Evolutionary conservation across 192 early-diverging fungal genomes (phyloP), one percentile per base, ranked within the genome.

Genomic region (Backusella australiensis): DNA sequence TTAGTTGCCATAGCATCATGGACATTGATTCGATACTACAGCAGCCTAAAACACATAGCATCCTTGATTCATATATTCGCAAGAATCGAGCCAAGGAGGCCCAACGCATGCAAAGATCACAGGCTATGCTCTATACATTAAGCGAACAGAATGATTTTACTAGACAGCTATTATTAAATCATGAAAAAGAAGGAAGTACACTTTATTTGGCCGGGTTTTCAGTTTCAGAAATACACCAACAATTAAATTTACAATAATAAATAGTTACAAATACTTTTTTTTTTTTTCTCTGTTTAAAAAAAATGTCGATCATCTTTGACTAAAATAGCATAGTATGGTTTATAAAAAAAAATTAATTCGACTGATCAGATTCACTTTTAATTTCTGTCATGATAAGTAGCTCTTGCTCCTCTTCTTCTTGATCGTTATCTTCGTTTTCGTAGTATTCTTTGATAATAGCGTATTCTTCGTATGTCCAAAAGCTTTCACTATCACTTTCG

Each of bases 101-200:
- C 15, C 56, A 70, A n/a, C 46, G 76, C 1, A 77, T 77, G 70
- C 71, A 77, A 66, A 69, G 76, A 15, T 77, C 76, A 32, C 76
- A 77, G 23, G 59, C 63, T n/a, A 77, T 77, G 56, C 52, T 77
- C 9, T 52, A 72, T 21, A 72, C 63, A 39, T 34, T 77, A 39
- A 49, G 76, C 3, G 56, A 77, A 49, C 63, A 77, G n/a, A 44
- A 53, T 12, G 56, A 26, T 29, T 29, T 63, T 23, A 63, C 56
- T 29, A 29, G 8, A 63, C 56, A 29, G 3, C n/a, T 29, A 14
- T 6, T 63, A 63, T 63, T 63, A 63, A 63, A 29, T 29, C 23
- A 63, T 21, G 26, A 63, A 63, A 29, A 63, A 29, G 21, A 59
- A 11, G 23, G 23, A 59, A 59, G 23, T 59, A 63, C 21, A 4